These are phyloP conservation scores for Calonectria leucothoes DNA, from an alignment of 2,329 filamentous ascomycete genomes.

Conservation along the genomic window DNA sequence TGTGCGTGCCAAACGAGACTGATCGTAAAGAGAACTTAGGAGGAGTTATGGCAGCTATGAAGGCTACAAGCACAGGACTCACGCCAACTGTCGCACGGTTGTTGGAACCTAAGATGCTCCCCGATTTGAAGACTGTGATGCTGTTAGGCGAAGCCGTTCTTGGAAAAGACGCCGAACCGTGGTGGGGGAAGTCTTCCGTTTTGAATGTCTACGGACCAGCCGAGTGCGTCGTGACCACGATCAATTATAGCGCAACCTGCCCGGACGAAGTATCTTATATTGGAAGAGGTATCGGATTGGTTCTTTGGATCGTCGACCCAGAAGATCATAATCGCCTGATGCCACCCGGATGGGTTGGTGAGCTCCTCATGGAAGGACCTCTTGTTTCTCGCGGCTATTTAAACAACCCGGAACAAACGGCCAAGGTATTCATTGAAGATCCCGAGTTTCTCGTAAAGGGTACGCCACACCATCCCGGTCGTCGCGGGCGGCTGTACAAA, in stretches of 20 bases:
- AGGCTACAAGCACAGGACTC: background rate
- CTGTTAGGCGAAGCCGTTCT: background rate
- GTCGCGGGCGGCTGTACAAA: constrained; percentile 28
- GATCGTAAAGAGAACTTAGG: background rate
- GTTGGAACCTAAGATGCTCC: background rate
- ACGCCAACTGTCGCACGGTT: constrained; percentile 21
- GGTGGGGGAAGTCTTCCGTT: background rate
- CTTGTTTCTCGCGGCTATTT: constrained; percentile 63
- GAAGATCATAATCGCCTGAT: constrained; percentile 37
- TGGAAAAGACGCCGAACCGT: background rate
- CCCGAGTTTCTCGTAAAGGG: constrained; percentile 51
- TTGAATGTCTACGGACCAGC: constrained; percentile 20
- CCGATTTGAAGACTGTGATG: constrained; percentile 6
- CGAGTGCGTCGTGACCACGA: constrained; percentile 8
- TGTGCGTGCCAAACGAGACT: constrained; percentile 9
- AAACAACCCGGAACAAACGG: constrained; percentile 57
- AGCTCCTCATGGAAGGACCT: constrained; percentile 52
- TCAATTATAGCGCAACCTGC: background rate
- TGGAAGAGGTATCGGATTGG: constrained; percentile 1
- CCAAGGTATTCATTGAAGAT: constrained; percentile 56
- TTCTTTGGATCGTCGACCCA: constrained; percentile 45
- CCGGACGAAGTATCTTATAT: background rate
- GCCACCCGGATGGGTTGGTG: constrained; percentile 45
- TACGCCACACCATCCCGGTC: background rate
- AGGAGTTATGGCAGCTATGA: background rate